phyloP scores from a whole-genome alignment of 805 yeast species.

The Candida rishiriensis region DNA sequence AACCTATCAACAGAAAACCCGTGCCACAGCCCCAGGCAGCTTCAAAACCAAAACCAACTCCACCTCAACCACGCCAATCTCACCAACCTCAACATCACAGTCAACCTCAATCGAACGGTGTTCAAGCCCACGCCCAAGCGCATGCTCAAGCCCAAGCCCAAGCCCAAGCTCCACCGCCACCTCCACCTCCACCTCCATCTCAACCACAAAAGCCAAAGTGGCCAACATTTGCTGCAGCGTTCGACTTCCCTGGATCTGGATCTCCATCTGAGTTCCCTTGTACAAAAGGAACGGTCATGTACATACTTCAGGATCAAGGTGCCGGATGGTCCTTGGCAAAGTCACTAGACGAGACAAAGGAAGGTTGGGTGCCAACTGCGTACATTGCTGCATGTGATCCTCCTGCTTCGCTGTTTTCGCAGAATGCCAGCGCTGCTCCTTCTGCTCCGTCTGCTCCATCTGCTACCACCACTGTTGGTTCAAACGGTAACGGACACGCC shows the following conservation, averaged over 20 bases:
- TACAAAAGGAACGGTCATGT: slow-evolving; percentile 68
- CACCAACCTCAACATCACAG: slow-evolving; percentile 10
- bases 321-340: slow-evolving; percentile 96
- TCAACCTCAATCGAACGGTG: slow-evolving; percentile 5
- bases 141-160: slow-evolving; percentile 6
- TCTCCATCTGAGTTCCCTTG: slow-evolving; percentile 78
- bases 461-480: slow-evolving; percentile 15
- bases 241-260: slow-evolving; percentile 85
- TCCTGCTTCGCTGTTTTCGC: slow-evolving; percentile 33
- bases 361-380: slow-evolving; percentile 98
- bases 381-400: slow-evolving; percentile 63
- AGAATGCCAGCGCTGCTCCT: slow-evolving; percentile 34
- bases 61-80: slow-evolving; percentile 18
- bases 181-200: slow-evolving; percentile 65
- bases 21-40: slow-evolving; percentile 21
- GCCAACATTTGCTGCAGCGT: slow-evolving; percentile 81
- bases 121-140: slow-evolving; percentile 3
- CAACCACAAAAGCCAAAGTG: slow-evolving; percentile 54
- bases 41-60: slow-evolving; percentile 20
- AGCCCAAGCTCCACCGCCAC: background rate
- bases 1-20: slow-evolving; percentile 26
- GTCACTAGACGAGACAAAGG: slow-evolving; percentile 63
- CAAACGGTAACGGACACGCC: slow-evolving; percentile 7
- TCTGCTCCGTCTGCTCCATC: slow-evolving; percentile 22
- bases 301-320: slow-evolving; percentile 64